A percentile compares a stretch with the other conserved stretches of the same genome.
These are phyloP conservation scores for Picea abies DNA, from an alignment of 83 land plant species.

Conservation along the genomic window DNA sequence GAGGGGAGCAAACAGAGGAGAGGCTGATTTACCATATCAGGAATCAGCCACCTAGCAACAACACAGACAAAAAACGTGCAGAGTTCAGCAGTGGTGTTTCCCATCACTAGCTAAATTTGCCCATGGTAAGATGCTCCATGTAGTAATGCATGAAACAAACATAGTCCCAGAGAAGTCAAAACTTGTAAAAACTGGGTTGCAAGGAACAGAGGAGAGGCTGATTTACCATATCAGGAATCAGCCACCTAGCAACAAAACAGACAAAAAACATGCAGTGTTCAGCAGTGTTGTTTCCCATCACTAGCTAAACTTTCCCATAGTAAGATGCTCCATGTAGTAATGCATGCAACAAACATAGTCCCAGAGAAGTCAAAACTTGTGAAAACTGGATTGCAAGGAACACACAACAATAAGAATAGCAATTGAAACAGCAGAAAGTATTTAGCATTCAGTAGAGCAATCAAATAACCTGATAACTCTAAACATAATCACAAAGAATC, in stretches of 20 bases:
- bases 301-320: not conserved
- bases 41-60: not conserved
- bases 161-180: not conserved
- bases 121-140: not conserved
- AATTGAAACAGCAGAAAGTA: not conserved
- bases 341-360: not conserved
- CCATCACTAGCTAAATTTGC: not conserved
- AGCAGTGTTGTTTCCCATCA: not conserved
- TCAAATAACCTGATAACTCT: not conserved
- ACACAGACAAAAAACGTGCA: not conserved
- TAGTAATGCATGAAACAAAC: not conserved
- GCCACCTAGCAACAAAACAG: not conserved
- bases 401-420: not conserved
- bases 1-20: too few relatives aligned
- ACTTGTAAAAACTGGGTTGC: not conserved
- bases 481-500: not conserved
- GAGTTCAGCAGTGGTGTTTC: not conserved
- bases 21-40: not conserved
- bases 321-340: not conserved
- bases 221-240: not conserved
- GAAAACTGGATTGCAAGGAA: not conserved
- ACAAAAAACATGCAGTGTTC: not conserved
- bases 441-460: not conserved
- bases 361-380: not conserved
- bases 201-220: not conserved